A percentile compares a stretch with the other conserved stretches of the same genome.
phyloP scores from a whole-genome alignment of 148 eudicot genomes.

The Rhododendron griersonianum region DNA sequence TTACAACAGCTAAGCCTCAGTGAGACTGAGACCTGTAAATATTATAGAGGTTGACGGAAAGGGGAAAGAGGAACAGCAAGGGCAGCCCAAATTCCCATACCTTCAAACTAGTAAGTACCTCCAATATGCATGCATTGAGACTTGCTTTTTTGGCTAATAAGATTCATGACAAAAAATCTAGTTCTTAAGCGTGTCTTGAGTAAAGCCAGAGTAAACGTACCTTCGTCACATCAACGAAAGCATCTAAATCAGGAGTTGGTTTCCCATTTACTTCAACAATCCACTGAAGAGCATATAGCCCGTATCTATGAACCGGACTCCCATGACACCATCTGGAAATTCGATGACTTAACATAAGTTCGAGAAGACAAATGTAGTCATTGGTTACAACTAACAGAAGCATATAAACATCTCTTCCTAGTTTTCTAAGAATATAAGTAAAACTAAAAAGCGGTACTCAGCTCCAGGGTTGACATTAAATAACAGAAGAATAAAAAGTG shows the following conservation, averaged over 20 bases:
- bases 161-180: not conserved
- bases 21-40: not conserved
- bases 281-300: conserved; percentile 93
- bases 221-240: conserved; percentile 82
- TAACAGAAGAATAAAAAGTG: not conserved
- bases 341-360: not conserved
- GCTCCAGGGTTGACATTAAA: not conserved
- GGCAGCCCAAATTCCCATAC: not conserved
- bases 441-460: not conserved
- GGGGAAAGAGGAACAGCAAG: not conserved
- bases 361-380: not conserved
- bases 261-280: conserved; percentile 93
- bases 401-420: not conserved
- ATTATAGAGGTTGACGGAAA: not conserved
- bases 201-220: conserved; percentile 27
- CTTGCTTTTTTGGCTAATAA: not conserved
- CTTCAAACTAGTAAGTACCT: not conserved
- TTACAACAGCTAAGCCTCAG: not conserved
- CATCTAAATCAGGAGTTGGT: conserved; percentile 85
- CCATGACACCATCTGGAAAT: conserved; percentile 87
- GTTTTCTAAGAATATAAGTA: not conserved
- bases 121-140: not conserved
- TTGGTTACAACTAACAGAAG: not conserved
- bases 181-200: not conserved
- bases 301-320: conserved; percentile 87